phyloP scores from a whole-genome alignment of 1,284 basidiomycete species.

The Tranzscheliella williamsii region DNA sequence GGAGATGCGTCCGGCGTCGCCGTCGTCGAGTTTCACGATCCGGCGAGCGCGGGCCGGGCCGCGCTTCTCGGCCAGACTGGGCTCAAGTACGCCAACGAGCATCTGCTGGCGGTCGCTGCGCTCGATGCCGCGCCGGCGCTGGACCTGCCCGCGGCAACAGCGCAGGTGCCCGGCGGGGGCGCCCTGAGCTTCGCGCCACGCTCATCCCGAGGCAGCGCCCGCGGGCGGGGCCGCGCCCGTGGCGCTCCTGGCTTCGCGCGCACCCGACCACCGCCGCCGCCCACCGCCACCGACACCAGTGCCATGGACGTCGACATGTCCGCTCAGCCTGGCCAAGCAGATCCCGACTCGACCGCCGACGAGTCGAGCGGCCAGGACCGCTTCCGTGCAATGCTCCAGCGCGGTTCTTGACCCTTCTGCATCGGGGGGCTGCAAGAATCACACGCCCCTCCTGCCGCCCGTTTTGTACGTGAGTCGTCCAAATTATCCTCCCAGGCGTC shows the following conservation, averaged over 20 bases:
- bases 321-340: neutral
- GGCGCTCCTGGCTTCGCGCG: neutral
- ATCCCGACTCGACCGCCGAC: neutral
- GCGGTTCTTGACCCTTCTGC: too few relatives aligned
- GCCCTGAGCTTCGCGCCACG: too few relatives aligned
- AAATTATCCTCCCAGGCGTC: too few relatives aligned
- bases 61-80: constrained; percentile 11
- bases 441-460: too few relatives aligned
- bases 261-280: neutral
- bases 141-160: too few relatives aligned
- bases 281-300: neutral
- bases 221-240: neutral
- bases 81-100: neutral
- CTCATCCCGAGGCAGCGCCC: constrained; percentile 8
- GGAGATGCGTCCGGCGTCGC: constrained; percentile 17
- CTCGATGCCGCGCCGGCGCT: too few relatives aligned
- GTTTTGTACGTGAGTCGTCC: too few relatives aligned
- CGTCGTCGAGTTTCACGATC: constrained; percentile 39
- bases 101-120: neutral
- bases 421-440: too few relatives aligned
- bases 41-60: constrained; percentile 36
- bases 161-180: too few relatives aligned
- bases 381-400: constrained; percentile 41
- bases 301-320: constrained; percentile 24
- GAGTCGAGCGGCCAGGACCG: constrained; percentile 34